Evolutionary conservation across 192 early-diverging fungal species (phyloP), one percentile per base, ranked within the genome.

Genomic region (Geranomyces michiganensis): DNA sequence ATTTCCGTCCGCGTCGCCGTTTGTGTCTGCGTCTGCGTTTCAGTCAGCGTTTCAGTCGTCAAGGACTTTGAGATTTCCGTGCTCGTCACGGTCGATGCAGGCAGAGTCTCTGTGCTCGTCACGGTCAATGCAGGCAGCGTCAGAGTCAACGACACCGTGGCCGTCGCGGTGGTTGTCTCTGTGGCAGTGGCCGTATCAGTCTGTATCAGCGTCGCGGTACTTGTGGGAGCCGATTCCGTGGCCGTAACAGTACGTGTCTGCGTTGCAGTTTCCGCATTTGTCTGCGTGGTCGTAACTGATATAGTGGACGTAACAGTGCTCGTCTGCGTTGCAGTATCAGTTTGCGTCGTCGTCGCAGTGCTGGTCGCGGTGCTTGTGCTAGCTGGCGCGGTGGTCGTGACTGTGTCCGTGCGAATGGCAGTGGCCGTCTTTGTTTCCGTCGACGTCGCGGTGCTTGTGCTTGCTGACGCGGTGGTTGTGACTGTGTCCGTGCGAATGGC

Each of bases 101-200:
- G 5, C 10, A 3, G 36, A 41, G 36, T 3, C 10, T 3, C 36
- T 41, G 36, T 7, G 3, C 36, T 41, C 36, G 36, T 41, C 36
- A 41, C 36, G 5, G 36, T 41, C 3, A 10, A 41, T 10, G 36
- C 36, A 3, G 36, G 36, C 36, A 41, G 10, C 10, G 36, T 41
- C 10, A 10, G 10, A 41, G 10, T 3, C 36, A 10, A 3, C 36
- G 36, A 41, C 3, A 41, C 36, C 36, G 36, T 53, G 19, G 51
- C 51, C 51, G 51, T 53, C 51, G 51, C 51, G 6, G 51, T 53
- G 6, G 51, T 53, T n/a, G 51, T 53, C 3, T 53, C 51, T 3
- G 51, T 53, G 19, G 51, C 51, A 4, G 51, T 53, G 6, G 51
- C 51, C 3, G 51, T 53, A 2, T 4, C 17, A 6, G 51, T 53